phyloP scores from a whole-genome alignment of 345 rosid species.

The Murraya koenigii region DNA sequence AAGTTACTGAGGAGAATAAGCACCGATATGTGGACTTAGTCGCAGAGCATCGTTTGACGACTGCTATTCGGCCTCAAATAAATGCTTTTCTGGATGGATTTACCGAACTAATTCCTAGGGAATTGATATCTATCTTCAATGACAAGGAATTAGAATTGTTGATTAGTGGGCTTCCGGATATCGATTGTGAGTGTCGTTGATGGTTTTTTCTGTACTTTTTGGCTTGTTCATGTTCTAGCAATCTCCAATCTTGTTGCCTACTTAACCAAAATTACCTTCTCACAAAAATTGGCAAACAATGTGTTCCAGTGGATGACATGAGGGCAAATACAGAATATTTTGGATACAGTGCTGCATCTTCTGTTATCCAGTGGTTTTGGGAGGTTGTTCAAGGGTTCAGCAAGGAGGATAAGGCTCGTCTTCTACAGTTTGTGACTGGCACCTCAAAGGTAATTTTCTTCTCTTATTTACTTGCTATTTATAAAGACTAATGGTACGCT shows the following conservation, averaged over 20 bases:
- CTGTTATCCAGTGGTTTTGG: slow-evolving; percentile 99
- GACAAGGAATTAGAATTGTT: slow-evolving; percentile 94
- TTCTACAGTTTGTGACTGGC: slow-evolving; percentile 95
- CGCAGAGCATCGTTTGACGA: slow-evolving; percentile 88
- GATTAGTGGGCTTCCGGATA: slow-evolving; percentile 96
- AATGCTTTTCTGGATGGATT: slow-evolving; percentile 92
- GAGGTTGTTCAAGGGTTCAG: slow-evolving; percentile 94
- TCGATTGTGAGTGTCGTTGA: slow-evolving; percentile 63
- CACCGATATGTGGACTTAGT: slow-evolving; percentile 89
- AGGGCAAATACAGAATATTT: slow-evolving; percentile 90
- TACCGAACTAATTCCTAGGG: slow-evolving; percentile 68
- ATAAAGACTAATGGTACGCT: too few relatives aligned
- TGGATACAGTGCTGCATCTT: slow-evolving; percentile 88
- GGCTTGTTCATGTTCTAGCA: background rate
- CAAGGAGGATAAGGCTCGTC: slow-evolving; percentile 96
- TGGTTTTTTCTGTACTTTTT: background rate
- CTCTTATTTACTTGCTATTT: background rate
- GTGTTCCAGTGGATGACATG: slow-evolving; percentile 82
- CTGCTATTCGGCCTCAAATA: slow-evolving; percentile 97
- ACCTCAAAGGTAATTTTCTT: slow-evolving; percentile 72
- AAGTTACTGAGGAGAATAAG: slow-evolving; percentile 95
- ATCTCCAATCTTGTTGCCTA: background rate
- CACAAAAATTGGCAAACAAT: slow-evolving; percentile 1
- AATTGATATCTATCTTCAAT: slow-evolving; percentile 79
- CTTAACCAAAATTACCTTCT: background rate